Evolutionary conservation across 768 basidiomycete genomes (phyloP).

Genomic region (Auriscalpium orientale): DNA sequence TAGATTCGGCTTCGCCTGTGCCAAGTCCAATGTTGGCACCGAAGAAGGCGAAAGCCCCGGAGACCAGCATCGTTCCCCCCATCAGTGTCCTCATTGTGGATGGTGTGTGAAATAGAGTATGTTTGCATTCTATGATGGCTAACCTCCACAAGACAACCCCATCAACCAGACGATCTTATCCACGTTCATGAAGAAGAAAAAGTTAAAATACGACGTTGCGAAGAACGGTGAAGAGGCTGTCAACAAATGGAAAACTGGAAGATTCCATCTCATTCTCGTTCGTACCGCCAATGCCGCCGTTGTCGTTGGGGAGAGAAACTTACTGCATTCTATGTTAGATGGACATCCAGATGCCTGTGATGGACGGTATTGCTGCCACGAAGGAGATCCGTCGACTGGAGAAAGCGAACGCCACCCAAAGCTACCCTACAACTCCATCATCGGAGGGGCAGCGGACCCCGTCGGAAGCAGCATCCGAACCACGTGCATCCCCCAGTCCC

Average conservation of each 20-base stretch:
- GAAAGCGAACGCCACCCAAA: slow-evolving; percentile 53
- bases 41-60: slow-evolving; percentile 47
- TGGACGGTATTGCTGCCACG: slow-evolving; percentile 97
- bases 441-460: slow-evolving; percentile 48
- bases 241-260: slow-evolving; percentile 87
- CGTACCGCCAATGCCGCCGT: slow-evolving; percentile 22
- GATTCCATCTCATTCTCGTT: slow-evolving; percentile 93
- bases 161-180: slow-evolving; percentile 97
- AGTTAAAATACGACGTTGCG: slow-evolving; percentile 90
- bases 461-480: slow-evolving; percentile 45
- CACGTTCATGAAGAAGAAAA: slow-evolving; percentile 95
- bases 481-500: slow-evolving; percentile 48
- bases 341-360: slow-evolving; percentile 99
- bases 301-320: background rate
- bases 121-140: background rate
- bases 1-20: slow-evolving; percentile 17
- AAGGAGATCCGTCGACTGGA: slow-evolving; percentile 90
- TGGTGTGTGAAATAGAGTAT: slow-evolving; percentile 43
- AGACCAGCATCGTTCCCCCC: slow-evolving; percentile 81
- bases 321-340: slow-evolving; percentile 47
- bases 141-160: slow-evolving; percentile 68
- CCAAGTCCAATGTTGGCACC: slow-evolving; percentile 1
- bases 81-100: slow-evolving; percentile 98
- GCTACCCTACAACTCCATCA: slow-evolving; percentile 62
- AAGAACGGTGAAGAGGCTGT: slow-evolving; percentile 95